Conservation (phyloP, 306 rosid species). For the Glycyrrhiza uralensis region DNA sequence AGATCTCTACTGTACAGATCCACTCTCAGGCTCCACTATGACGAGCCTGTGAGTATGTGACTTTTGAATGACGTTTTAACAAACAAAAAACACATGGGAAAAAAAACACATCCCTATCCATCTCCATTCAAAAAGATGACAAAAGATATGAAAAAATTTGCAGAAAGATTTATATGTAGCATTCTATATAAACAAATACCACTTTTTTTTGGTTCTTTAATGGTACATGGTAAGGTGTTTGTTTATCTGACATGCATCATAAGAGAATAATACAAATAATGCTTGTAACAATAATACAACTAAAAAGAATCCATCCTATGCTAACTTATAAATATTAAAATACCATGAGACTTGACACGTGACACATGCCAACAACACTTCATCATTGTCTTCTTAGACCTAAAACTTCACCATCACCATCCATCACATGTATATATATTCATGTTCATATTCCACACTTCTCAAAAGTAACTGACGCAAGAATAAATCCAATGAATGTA, state of each 20-base stretch:
- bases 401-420: constrained; percentile 37
- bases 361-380: constrained; percentile 42
- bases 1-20: too few species aligned
- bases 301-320: constrained; percentile 41
- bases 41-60: not conserved
- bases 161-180: constrained; percentile 18
- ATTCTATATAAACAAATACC: constrained; percentile 22
- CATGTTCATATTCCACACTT: constrained; percentile 64
- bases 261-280: constrained; percentile 21
- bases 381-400: constrained; percentile 36
- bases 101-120: not conserved
- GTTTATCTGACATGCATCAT: constrained; percentile 21
- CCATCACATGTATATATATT: constrained; percentile 52
- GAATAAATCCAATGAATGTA: constrained; percentile 97
- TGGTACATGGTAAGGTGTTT: constrained; percentile 29
- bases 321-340: constrained; percentile 32
- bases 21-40: too few species aligned
- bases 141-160: not conserved
- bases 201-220: not conserved
- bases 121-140: not conserved
- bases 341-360: constrained; percentile 37
- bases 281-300: constrained; percentile 26
- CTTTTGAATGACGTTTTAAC: not conserved
- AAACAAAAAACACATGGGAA: not conserved
- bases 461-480: constrained; percentile 65